phyloP scores from a whole-genome alignment of 2,329 filamentous ascomycete species.

The Piedraia hortae region DNA sequence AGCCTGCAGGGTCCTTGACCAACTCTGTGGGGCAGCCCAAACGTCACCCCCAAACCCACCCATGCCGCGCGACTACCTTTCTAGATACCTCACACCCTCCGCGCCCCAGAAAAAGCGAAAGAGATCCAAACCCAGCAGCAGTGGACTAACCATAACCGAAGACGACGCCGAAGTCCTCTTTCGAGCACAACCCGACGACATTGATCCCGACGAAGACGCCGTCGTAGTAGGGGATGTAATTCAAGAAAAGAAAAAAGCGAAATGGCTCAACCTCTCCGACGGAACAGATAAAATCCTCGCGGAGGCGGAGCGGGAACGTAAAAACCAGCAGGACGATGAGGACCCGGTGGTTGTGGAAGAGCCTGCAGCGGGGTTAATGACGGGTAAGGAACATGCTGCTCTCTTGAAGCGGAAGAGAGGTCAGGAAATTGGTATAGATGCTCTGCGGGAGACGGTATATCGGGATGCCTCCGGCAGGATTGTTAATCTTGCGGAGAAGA shows the following conservation, averaged over 20 bases:
- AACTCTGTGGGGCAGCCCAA: too few relatives aligned
- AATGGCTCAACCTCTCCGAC: slow-evolving; percentile 46
- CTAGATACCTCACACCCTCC: too few relatives aligned
- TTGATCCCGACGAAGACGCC: slow-evolving; percentile 26
- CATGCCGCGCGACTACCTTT: too few relatives aligned
- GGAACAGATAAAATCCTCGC: slow-evolving; percentile 23
- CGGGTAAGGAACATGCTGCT: slow-evolving; percentile 39
- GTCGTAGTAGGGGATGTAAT: slow-evolving; percentile 13
- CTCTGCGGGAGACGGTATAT: slow-evolving; percentile 57
- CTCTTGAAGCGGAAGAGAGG: slow-evolving; percentile 30
- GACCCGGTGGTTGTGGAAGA: slow-evolving; percentile 25
- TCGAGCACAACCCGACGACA: too few relatives aligned
- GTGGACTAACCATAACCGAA: slow-evolving; percentile 21
- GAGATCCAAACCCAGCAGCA: slow-evolving; percentile 15
- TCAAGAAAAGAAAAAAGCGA: slow-evolving; percentile 40
- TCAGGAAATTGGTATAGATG: slow-evolving; percentile 24
- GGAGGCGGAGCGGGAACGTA: slow-evolving; percentile 10
- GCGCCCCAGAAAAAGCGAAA: slow-evolving; percentile 31
- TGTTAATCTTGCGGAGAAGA: slow-evolving; percentile 74
- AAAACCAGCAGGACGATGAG: slow-evolving; percentile 11
- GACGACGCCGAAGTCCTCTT: too few relatives aligned
- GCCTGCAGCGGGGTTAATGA: slow-evolving; percentile 53
- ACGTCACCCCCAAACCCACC: too few relatives aligned
- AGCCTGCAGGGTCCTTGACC: too few relatives aligned
- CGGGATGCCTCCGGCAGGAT: slow-evolving; percentile 84